Evolutionary conservation across 129 eudicot genomes (phyloP), one percentile per base, ranked within the genome.

Genomic region (Solidago caesia): DNA sequence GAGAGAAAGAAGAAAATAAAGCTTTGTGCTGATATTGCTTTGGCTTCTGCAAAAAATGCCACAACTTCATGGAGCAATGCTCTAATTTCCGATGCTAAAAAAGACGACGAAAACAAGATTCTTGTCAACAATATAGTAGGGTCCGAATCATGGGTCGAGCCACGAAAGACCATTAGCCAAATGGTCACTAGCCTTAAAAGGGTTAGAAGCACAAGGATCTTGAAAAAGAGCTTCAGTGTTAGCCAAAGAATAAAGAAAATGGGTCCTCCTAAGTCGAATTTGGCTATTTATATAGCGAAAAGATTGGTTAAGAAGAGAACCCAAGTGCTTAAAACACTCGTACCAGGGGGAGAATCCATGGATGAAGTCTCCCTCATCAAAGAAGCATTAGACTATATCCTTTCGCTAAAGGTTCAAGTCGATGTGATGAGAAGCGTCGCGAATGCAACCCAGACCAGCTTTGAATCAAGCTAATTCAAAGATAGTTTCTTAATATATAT

Each of bases 281-380:
- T 67, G 69, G 87, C 91, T 5, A 80, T 77, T n/a, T 78, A 57
- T 48, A 58, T 89, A 6, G 97, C 96, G 5, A 87, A 82, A 80
- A 85, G 70, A 74, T 60, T 92, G 76, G 87, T 89, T 75, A 85
- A 82, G 83, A 89, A 81, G 26, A 78, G 94, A 71, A 92, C 94
- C 6, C 76, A 85, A 69, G 83, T 87, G 84, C 88, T 92, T 52
- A 86, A 87, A 80, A 81, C 80, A 21, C 87, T 92, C 51, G 90
- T 92, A 6, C 97, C 97, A 0, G 96, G 97, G 4, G 97, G 96
- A 59, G 80, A 92, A 81, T 65, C 78, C 15, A 80, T 92, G 89
- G 91, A 89, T 79, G 91, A 89, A 53, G 45, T 68, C n/a, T 84
- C 71, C 64, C 82, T 92, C 70, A 70, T 92, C 45, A 84, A 72